These are phyloP conservation scores for Phytophthora gonapodyides DNA, from an alignment of 352 stramenopile species.

Conservation along the genomic window DNA sequence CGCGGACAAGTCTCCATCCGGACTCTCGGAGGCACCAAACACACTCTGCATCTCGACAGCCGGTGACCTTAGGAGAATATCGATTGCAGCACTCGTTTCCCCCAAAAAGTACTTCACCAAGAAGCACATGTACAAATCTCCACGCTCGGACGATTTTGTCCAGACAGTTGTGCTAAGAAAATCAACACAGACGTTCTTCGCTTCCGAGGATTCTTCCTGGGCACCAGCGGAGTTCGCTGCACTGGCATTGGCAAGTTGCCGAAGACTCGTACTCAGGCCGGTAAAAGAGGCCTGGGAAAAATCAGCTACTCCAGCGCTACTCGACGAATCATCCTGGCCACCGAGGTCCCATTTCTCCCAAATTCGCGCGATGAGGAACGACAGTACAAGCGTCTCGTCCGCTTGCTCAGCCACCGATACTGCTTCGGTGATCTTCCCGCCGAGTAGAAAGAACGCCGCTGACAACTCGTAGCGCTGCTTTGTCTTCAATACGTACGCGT, in stretches of 20 bases:
- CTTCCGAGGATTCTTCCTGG: conserved; percentile 12
- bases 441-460: conserved; percentile 84
- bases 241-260: conserved; percentile 15
- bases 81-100: conserved; percentile 49
- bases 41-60: conserved; percentile 59
- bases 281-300: conserved; percentile 60
- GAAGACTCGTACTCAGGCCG: conserved; percentile 57
- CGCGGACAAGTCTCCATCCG: conserved; percentile 15
- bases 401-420: conserved; percentile 76
- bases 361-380: conserved; percentile 80
- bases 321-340: conserved; percentile 27
- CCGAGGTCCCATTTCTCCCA: conserved; percentile 77
- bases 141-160: conserved; percentile 47
- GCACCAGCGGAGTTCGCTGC: not conserved
- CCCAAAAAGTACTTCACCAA: conserved; percentile 70
- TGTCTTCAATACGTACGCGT: conserved; percentile 87
- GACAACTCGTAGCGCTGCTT: conserved; percentile 85
- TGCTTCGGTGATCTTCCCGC: conserved; percentile 76
- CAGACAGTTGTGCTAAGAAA: conserved; percentile 69
- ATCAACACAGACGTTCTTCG: conserved; percentile 53
- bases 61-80: conserved; percentile 56
- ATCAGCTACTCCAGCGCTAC: conserved; percentile 13
- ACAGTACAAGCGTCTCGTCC: conserved; percentile 72
- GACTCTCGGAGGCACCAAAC: conserved; percentile 38
- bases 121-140: conserved; percentile 81